Evolutionary conservation across 78 protist genomes (phyloP).

Genomic region (Dictyostelium firmibasis): DNA sequence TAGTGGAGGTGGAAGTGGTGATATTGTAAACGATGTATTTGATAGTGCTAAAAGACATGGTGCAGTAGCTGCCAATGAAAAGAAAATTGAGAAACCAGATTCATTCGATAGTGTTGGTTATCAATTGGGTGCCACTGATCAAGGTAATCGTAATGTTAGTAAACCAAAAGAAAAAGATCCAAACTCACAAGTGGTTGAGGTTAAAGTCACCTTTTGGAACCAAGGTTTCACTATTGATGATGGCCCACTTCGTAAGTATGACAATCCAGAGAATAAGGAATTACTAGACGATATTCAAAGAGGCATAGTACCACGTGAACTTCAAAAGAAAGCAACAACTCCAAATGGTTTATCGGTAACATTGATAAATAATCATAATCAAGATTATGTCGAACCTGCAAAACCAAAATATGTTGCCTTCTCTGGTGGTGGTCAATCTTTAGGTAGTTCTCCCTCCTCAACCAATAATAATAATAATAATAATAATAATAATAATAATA

Average conservation of each 20-base stretch:
- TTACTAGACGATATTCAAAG: conserved; percentile 69
- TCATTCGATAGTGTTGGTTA: conserved; percentile 56
- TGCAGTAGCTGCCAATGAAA: conserved; percentile 15
- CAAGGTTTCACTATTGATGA: conserved; percentile 90
- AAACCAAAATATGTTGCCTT: conserved; percentile 74
- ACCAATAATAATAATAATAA: not conserved
- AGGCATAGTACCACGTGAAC: conserved; percentile 80
- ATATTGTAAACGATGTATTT: conserved; percentile 69
- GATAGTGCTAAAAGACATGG: conserved; percentile 79
- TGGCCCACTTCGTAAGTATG: conserved; percentile 78
- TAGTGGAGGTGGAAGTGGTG: not conserved
- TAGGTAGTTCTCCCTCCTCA: conserved; percentile 26
- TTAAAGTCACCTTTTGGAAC: conserved; percentile 81
- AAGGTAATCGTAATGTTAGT: not conserved
- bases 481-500: not conserved
- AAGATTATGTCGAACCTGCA: conserved; percentile 60
- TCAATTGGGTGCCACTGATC: conserved; percentile 57
- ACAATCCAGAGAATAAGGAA: conserved; percentile 71
- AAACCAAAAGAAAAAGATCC: conserved; percentile 18
- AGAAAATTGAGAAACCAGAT: not conserved
- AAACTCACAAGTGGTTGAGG: not conserved
- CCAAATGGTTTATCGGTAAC: conserved; percentile 18
- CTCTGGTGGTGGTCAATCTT: conserved; percentile 63
- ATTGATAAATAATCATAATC: conserved; percentile 2
- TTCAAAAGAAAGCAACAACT: conserved; percentile 23